Conservation (phyloP, 2,329 filamentous ascomycete species). For the Davidsoniella eucalypti region DNA sequence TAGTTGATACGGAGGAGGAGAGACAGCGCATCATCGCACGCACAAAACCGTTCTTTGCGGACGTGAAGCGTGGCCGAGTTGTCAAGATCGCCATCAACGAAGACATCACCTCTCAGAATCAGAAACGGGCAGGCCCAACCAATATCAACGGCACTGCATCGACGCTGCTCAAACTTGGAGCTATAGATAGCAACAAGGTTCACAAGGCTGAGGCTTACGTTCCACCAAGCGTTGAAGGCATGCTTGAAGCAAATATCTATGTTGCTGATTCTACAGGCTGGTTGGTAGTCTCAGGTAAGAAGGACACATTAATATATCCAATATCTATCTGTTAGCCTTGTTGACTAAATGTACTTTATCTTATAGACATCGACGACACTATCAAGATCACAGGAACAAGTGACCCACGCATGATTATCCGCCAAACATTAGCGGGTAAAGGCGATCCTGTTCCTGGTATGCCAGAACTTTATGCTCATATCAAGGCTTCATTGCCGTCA, state of each 20-base stretch:
- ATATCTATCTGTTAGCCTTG: background rate
- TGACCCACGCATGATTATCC: constrained; percentile 63
- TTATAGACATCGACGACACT: constrained; percentile 74
- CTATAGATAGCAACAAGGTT: constrained; percentile 27
- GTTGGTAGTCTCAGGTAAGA: constrained; percentile 58
- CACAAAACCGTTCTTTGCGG: constrained; percentile 62
- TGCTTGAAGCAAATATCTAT: constrained; percentile 49
- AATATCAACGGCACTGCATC: constrained; percentile 56
- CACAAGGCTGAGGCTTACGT: constrained; percentile 32
- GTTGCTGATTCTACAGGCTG: constrained; percentile 67
- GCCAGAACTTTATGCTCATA: constrained; percentile 62
- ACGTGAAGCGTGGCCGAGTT: constrained; percentile 52
- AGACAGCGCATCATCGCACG: constrained; percentile 46
- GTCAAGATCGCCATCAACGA: constrained; percentile 22
- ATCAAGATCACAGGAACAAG: constrained; percentile 82
- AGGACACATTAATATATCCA: constrained; percentile 12
- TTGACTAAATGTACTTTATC: background rate
- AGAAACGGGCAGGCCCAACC: constrained; percentile 47
- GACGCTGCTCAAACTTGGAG: constrained; percentile 39
- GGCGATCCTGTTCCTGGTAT: constrained; percentile 60
- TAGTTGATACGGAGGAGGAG: constrained; percentile 43
- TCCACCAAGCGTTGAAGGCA: constrained; percentile 34
- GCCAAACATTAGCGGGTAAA: constrained; percentile 65
- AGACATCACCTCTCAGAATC: background rate
- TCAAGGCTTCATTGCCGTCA: constrained; percentile 36